These are phyloP conservation scores for Penicillium psychrofluorescens DNA, from an alignment of 495 filamentous ascomycete species.

Conservation along the genomic window DNA sequence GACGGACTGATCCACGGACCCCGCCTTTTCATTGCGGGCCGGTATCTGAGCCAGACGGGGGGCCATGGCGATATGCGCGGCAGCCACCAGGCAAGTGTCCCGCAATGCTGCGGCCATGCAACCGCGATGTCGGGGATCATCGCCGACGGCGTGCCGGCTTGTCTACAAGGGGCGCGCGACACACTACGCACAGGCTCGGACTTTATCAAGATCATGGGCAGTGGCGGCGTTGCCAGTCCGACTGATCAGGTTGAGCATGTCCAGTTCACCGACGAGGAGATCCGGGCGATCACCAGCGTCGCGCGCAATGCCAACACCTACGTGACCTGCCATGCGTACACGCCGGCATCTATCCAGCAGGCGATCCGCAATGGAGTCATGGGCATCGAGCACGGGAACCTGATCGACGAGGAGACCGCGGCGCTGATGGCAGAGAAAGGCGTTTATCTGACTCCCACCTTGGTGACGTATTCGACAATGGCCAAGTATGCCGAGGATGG, in stretches of 20 bases:
- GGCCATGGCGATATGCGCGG: conserved; percentile 44
- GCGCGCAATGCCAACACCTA: conserved; percentile 40
- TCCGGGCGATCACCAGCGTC: conserved; percentile 39
- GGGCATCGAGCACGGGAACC: conserved; percentile 51
- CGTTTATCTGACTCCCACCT: conserved; percentile 44
- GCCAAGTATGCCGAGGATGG: conserved; percentile 15
- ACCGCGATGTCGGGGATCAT: conserved; percentile 21
- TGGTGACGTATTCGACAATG: conserved; percentile 44
- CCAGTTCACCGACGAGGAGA: conserved; percentile 48
- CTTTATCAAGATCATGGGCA: conserved; percentile 53
- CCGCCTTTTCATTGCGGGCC: conserved; percentile 37
- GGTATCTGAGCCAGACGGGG: conserved; percentile 43
- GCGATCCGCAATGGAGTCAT: conserved; percentile 45
- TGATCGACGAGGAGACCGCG: conserved; percentile 44
- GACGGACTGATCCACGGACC: conserved; percentile 40
- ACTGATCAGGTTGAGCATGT: conserved; percentile 41
- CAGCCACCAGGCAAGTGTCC: conserved; percentile 10
- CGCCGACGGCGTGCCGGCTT: conserved; percentile 42
- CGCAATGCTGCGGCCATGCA: conserved; percentile 29
- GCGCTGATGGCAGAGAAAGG: conserved; percentile 34
- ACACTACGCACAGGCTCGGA: conserved; percentile 44
- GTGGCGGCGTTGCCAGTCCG: conserved; percentile 44
- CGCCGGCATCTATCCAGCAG: conserved; percentile 38
- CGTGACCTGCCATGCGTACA: conserved; percentile 51
- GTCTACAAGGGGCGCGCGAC: conserved; percentile 37